These are phyloP conservation scores for Caryopteris hybrid DNA, from an alignment of 305 asterid species.

Conservation along the genomic window DNA sequence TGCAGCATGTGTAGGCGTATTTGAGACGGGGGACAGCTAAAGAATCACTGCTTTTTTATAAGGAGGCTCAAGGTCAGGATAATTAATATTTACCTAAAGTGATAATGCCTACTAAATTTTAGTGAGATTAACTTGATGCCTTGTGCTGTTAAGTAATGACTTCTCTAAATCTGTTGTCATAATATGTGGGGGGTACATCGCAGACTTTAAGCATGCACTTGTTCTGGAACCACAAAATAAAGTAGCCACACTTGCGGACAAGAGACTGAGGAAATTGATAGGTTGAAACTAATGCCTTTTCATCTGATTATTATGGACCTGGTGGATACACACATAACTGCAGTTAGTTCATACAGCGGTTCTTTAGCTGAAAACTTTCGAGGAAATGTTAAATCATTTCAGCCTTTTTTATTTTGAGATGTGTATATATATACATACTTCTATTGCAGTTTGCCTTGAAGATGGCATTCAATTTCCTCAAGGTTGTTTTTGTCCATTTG, in stretches of 20 bases:
- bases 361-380: not conserved
- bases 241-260: too few relatives aligned
- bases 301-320: too few relatives aligned
- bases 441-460: not conserved
- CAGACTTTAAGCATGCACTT: too few relatives aligned
- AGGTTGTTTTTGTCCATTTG: not conserved
- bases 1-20: slow-evolving; percentile 83
- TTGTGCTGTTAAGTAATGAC: not conserved
- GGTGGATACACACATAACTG: too few relatives aligned
- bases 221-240: too few relatives aligned
- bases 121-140: not conserved
- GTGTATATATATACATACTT: not conserved
- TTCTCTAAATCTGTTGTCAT: not conserved
- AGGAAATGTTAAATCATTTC: too few relatives aligned
- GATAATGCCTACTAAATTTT: not conserved
- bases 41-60: too few relatives aligned
- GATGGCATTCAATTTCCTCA: not conserved
- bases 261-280: too few relatives aligned
- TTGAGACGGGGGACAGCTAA: slow-evolving; percentile 91
- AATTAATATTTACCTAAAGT: too few relatives aligned
- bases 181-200: too few relatives aligned
- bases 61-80: too few relatives aligned
- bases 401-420: not conserved
- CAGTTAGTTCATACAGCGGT: not conserved
- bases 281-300: too few relatives aligned